These are phyloP conservation scores for Amaranthus tricolor DNA, from an alignment of 179 eudicot genomes.

Conservation along the genomic window DNA sequence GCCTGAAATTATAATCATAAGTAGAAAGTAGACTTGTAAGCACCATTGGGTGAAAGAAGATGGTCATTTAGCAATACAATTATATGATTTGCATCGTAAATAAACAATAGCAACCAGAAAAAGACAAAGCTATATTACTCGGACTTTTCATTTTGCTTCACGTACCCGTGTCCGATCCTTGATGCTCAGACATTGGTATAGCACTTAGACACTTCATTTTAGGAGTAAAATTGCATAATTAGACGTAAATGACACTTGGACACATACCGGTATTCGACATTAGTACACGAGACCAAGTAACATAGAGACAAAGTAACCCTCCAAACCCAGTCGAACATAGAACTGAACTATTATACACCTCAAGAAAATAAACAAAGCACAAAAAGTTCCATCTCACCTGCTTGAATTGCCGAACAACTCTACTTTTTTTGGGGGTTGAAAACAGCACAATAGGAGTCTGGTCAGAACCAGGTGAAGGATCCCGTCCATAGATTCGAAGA, in stretches of 20 bases:
- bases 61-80: neutral
- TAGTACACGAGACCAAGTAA: no score
- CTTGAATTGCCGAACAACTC: constrained; percentile 51
- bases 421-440: constrained; percentile 56
- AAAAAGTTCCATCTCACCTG: constrained; percentile 50
- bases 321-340: neutral
- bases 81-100: neutral
- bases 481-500: constrained; percentile 66
- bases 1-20: constrained; percentile 44
- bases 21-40: constrained; percentile 7
- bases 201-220: no score
- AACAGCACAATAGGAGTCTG: constrained; percentile 53
- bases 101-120: neutral
- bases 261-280: no score
- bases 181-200: no score
- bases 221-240: no score
- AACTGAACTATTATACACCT: neutral
- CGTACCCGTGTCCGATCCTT: no score
- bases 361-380: neutral
- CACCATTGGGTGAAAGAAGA: neutral
- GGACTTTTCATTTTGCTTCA: no score
- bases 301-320: constrained; percentile 8
- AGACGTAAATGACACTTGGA: no score
- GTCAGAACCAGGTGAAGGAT: constrained; percentile 47
- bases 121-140: no score